Evolutionary conservation across 2,329 filamentous ascomycete species (phyloP), one percentile per base, ranked within the genome.

Genomic region (Immersiporthe knoxdaviesiana): DNA sequence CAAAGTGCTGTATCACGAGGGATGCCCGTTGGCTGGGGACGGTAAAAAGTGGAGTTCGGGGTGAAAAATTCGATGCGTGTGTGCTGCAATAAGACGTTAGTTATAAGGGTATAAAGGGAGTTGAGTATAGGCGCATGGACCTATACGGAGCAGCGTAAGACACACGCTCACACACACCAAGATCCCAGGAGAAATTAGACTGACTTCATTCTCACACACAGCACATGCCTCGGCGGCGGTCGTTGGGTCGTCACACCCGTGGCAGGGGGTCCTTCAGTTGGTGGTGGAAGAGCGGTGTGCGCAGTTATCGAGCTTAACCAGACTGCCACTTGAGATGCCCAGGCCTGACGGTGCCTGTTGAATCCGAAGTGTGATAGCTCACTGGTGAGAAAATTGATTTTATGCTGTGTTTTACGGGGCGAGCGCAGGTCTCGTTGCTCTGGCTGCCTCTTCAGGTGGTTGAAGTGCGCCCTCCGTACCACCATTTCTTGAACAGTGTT

Each of bases 61-160:
- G 54, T 30, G 60, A 68, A 54, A 37, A 52, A 62, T 54, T 56
- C 63, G 65, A 41, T 63, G 69, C 63, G 52, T 37, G 32, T 32
- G 32, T 41, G 41, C 56, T 70, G 66, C 69, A 66, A 70, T 68
- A 70, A 54, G 8, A 54, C 27, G 39, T 59, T 54, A 47, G 37
- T 54, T 70, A 70, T 70, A 63, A 32, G 54, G n/a, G 39, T 68
- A 66, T 68, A 70, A 59, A 39, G 64, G n/a, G 8, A 59, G 60
- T 35, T 24, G 24, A 30, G 44, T 70, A 68, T 62, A 63, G 66
- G 39, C 14, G 8, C 59, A 58, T 65, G 63, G 63, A 27, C 30
- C 52, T 68, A 68, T 70, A 70, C 41, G n/a, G 54, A 52, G n/a
- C 32, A 30, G 35, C 21, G 21, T 68, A 68, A 56, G 44, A 47